These are phyloP conservation scores for Rhypophila decipiens DNA, from an alignment of 495 filamentous ascomycete genomes.

Conservation along the genomic window DNA sequence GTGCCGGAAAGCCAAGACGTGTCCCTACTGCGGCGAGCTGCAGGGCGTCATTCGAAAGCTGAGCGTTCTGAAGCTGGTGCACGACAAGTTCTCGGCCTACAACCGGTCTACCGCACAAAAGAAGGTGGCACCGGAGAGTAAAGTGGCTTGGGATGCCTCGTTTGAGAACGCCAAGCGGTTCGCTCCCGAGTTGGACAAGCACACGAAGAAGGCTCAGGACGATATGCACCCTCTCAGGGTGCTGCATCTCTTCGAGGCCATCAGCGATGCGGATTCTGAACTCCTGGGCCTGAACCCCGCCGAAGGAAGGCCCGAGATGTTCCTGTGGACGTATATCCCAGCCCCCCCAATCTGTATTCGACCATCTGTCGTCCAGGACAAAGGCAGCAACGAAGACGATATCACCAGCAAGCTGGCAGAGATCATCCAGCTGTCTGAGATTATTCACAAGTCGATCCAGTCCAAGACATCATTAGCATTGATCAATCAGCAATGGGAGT, in stretches of 20 bases:
- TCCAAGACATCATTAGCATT: conserved; percentile 77
- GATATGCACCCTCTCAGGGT: conserved; percentile 88
- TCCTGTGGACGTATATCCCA: conserved; percentile 93
- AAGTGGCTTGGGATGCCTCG: conserved; percentile 75
- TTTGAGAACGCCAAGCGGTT: conserved; percentile 68
- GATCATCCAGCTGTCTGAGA: conserved; percentile 81
- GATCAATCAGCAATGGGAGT: conserved; percentile 99
- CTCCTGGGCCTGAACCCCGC: conserved; percentile 79
- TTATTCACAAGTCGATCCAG: conserved; percentile 69
- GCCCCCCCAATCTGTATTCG: conserved; percentile 90
- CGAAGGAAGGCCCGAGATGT: conserved; percentile 90
- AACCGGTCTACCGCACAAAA: conserved; percentile 78
- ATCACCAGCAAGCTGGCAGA: conserved; percentile 91
- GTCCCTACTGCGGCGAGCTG: conserved; percentile 65
- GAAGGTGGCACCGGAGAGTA: conserved; percentile 72
- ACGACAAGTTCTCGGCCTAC: conserved; percentile 83
- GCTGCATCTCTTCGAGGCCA: conserved; percentile 81
- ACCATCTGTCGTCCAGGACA: conserved; percentile 86
- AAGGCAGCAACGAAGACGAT: conserved; percentile 90
- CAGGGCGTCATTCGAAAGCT: conserved; percentile 89
- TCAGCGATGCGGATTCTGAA: conserved; percentile 82
- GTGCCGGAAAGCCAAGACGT: conserved; percentile 75
- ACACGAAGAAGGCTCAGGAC: conserved; percentile 84
- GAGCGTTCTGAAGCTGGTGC: conserved; percentile 82
- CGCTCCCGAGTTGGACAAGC: conserved; percentile 79